phyloP scores from a whole-genome alignment of 23 red algal species.

The Gracilaria vermiculophylla region DNA sequence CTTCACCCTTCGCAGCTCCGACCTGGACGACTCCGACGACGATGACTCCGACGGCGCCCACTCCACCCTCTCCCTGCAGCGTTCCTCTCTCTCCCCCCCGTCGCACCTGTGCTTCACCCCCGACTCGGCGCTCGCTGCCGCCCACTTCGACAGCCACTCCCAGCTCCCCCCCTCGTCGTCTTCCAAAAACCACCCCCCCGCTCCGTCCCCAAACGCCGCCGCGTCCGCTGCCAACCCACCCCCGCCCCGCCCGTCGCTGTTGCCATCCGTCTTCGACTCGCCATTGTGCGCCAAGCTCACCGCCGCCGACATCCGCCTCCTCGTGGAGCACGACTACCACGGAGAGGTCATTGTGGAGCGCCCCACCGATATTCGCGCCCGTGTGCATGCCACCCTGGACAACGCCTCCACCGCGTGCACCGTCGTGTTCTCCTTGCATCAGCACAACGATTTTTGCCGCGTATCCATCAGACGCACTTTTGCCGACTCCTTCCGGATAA shows the following conservation, averaged over 20 bases:
- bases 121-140: background rate
- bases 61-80: background rate
- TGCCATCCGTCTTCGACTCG: background rate
- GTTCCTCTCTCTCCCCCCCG: background rate
- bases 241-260: too few relatives aligned
- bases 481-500: slow-evolving; percentile 53
- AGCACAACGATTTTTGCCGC: background rate
- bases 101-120: slow-evolving; percentile 7
- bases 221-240: background rate
- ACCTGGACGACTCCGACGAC: slow-evolving; percentile 25
- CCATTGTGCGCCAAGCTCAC: background rate
- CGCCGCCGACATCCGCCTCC: background rate
- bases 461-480: slow-evolving; percentile 2
- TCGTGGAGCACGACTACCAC: slow-evolving; percentile 11
- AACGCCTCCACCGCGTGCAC: background rate
- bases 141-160: background rate
- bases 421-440: slow-evolving; percentile 22
- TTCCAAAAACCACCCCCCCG: too few relatives aligned
- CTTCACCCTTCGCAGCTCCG: slow-evolving; percentile 26
- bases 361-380: background rate
- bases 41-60: background rate
- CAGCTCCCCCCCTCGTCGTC: too few relatives aligned
- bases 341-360: slow-evolving; percentile 16
- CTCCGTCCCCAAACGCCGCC: too few relatives aligned
- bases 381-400: background rate